Percentiles rank a stretch among this genome's conserved stretches.
Conservation (phyloP, 345 rosid genomes). For the Corymbia maculata region DNA sequence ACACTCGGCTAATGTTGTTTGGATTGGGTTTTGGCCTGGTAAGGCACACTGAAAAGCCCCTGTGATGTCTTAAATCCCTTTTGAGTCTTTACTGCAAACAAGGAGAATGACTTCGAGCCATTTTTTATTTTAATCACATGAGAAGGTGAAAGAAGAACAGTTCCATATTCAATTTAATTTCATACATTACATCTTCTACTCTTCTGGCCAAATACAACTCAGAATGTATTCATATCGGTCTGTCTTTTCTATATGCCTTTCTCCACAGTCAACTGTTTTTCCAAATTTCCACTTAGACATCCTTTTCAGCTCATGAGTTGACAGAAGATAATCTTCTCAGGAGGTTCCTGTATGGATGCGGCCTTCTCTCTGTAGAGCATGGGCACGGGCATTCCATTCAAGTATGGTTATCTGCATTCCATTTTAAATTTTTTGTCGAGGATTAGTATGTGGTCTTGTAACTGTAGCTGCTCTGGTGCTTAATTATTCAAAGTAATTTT, state of each 20-base stretch:
- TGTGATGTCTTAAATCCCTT: neutral
- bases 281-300: neutral
- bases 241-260: neutral
- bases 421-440: neutral
- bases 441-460: neutral
- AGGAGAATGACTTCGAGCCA: neutral
- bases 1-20: neutral
- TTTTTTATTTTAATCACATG: neutral
- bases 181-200: neutral
- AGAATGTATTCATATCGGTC: neutral
- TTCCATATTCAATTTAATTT: neutral
- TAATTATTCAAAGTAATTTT: neutral
- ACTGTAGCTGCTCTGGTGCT: neutral
- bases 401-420: constrained; percentile 29
- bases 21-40: neutral
- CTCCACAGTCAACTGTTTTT: neutral
- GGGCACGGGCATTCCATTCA: constrained; percentile 96
- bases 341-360: constrained; percentile 85
- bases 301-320: neutral
- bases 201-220: neutral
- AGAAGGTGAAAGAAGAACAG: neutral
- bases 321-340: constrained; percentile 11
- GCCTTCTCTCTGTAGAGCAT: constrained; percentile 69
- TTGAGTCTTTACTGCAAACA: neutral
- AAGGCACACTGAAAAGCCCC: neutral